Conservation (phyloP, 441 rosid genomes). For the Pelargonium cotyledonis region DNA sequence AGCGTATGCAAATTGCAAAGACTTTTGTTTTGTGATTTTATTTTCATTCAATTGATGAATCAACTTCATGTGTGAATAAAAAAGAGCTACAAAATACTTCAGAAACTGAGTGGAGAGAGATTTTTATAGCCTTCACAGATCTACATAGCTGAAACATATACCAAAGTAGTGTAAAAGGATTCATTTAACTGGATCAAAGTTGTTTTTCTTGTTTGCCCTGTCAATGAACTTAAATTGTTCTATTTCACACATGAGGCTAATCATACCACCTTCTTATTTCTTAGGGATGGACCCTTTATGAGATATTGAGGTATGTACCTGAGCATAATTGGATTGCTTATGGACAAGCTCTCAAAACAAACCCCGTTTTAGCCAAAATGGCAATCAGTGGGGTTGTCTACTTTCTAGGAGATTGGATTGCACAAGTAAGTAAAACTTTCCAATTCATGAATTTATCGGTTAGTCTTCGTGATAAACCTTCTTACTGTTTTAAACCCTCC, state of each 20-base stretch:
- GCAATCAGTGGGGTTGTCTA: slow-evolving; percentile 89
- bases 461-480: neutral
- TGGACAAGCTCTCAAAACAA: slow-evolving; percentile 71
- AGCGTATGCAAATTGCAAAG: no score
- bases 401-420: slow-evolving; percentile 90
- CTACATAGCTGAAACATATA: no score
- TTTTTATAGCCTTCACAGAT: neutral
- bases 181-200: neutral
- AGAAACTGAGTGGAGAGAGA: neutral
- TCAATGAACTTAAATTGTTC: slow-evolving; percentile 12
- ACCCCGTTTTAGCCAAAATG: slow-evolving; percentile 97
- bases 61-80: neutral
- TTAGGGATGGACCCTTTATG: slow-evolving; percentile 95
- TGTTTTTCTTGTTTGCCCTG: neutral
- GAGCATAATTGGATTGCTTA: slow-evolving; percentile 93
- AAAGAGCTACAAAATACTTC: neutral
- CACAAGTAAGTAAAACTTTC: slow-evolving; percentile 50
- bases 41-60: neutral
- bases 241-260: slow-evolving; percentile 8
- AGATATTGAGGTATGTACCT: slow-evolving; percentile 72
- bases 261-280: slow-evolving; percentile 15
- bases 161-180: neutral
- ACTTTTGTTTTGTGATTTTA: no score
- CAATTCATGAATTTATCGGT: neutral
- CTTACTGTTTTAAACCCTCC: neutral